Evolutionary conservation across 2,329 filamentous ascomycete genomes (phyloP).

Genomic region (Botrytis cinerea): DNA sequence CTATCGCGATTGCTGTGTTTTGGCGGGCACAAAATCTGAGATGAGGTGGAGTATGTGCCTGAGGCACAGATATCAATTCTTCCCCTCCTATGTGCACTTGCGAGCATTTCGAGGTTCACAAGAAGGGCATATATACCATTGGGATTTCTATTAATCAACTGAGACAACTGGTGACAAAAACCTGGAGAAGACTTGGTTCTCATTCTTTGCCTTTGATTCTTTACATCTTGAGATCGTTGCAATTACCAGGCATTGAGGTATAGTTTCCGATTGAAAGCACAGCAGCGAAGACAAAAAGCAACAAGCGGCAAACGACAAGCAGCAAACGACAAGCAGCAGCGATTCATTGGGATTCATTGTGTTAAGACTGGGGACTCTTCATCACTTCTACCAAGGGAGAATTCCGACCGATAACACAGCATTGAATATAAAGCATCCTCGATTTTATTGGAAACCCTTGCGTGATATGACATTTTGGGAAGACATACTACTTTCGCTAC

Average conservation of each 20-base stretch:
- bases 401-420: conserved; percentile 5
- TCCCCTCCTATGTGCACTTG: not conserved
- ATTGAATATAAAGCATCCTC: not conserved
- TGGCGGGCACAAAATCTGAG: not conserved
- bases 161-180: conserved; percentile 5
- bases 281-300: not conserved
- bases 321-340: not conserved
- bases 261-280: not conserved
- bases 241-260: conserved; percentile 1
- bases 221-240: not conserved
- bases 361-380: not conserved
- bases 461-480: not conserved
- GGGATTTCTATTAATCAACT: conserved; percentile 3
- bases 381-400: not conserved
- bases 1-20: not conserved
- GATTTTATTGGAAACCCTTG: not conserved
- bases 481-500: not conserved
- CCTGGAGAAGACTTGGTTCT: not conserved
- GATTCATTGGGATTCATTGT: not conserved
- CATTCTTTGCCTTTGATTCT: not conserved
- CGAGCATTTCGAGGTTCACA: not conserved
- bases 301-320: not conserved
- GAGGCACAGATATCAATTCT: not conserved
- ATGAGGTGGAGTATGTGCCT: not conserved
- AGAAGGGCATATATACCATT: not conserved